A percentile compares a stretch with the other conserved stretches of the same genome.
Evolutionary conservation across 805 yeast species (phyloP).

Genomic region (Saturnispora silvae): DNA sequence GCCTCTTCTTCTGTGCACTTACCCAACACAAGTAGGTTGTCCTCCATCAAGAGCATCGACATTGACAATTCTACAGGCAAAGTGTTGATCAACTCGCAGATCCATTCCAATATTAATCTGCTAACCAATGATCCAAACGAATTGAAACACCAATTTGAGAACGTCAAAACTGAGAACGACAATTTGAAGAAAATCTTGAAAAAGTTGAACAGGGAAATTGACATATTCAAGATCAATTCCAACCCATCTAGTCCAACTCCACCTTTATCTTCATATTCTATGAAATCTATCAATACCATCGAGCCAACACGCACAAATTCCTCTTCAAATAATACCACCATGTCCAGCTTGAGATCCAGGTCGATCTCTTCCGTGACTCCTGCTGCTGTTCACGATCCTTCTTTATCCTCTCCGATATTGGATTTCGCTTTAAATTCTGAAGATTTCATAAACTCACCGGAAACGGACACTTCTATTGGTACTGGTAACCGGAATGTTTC

Average conservation of each 20-base stretch:
- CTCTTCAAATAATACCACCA: neutral
- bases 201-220: slow-evolving; percentile 32
- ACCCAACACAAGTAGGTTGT: neutral
- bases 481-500: slow-evolving; percentile 5
- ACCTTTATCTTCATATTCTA: neutral
- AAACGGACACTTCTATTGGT: slow-evolving; percentile 8
- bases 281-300: neutral
- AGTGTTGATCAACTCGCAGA: slow-evolving; percentile 24
- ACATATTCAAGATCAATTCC: slow-evolving; percentile 17
- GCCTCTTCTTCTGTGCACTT: neutral
- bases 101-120: slow-evolving; percentile 28
- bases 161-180: slow-evolving; percentile 33
- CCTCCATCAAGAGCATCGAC: slow-evolving; percentile 11
- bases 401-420: neutral
- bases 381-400: neutral
- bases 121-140: slow-evolving; percentile 23
- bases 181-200: slow-evolving; percentile 32
- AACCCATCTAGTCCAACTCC: neutral
- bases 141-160: slow-evolving; percentile 30
- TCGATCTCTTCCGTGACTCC: neutral
- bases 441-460: slow-evolving; percentile 5
- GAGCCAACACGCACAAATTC: neutral
- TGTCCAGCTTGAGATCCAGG: no score
- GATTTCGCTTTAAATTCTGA: slow-evolving; percentile 1
- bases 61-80: slow-evolving; percentile 12